phyloP scores from a whole-genome alignment of 1,284 basidiomycete genomes.

The Cryptococcus sp. region DNA sequence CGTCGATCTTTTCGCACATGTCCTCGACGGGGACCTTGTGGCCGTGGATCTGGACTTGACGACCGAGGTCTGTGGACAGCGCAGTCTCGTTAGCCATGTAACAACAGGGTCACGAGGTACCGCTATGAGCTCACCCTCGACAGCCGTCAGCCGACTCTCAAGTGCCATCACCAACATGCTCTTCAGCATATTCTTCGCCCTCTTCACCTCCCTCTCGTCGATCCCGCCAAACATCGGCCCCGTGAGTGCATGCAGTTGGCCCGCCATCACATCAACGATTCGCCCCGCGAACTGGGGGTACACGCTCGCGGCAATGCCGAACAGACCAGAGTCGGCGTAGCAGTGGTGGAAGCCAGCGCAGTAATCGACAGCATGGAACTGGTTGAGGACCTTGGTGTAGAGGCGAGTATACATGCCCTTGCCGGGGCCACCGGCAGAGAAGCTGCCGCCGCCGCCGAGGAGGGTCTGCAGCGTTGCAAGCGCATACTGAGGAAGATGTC shows the following conservation, averaged over 20 bases:
- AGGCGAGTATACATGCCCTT: conserved; percentile 99
- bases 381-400: conserved; percentile 96
- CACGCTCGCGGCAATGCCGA: conserved; percentile 90
- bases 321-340: conserved; percentile 90
- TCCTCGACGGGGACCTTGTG: conserved; percentile 82
- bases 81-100: neutral
- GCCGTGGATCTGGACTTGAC: conserved; percentile 83
- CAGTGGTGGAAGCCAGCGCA: conserved; percentile 99
- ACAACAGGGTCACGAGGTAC: neutral
- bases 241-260: conserved; percentile 61
- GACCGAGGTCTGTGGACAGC: conserved; percentile 51
- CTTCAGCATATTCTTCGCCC: conserved; percentile 96
- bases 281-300: conserved; percentile 62
- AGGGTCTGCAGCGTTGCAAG: conserved; percentile 93
- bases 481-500: conserved; percentile 57
- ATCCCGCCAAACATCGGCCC: conserved; percentile 47
- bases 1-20: conserved; percentile 88
- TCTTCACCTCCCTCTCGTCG: conserved; percentile 61
- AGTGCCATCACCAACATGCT: conserved; percentile 92
- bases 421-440: conserved; percentile 93
- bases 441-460: conserved; percentile 90
- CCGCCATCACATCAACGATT: conserved; percentile 79
- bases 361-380: conserved; percentile 90
- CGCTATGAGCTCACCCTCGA: conserved; percentile 63
- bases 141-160: conserved; percentile 84